phyloP scores from a whole-genome alignment of 2,329 filamentous ascomycete species.

The Chaetothyriales sp. region DNA sequence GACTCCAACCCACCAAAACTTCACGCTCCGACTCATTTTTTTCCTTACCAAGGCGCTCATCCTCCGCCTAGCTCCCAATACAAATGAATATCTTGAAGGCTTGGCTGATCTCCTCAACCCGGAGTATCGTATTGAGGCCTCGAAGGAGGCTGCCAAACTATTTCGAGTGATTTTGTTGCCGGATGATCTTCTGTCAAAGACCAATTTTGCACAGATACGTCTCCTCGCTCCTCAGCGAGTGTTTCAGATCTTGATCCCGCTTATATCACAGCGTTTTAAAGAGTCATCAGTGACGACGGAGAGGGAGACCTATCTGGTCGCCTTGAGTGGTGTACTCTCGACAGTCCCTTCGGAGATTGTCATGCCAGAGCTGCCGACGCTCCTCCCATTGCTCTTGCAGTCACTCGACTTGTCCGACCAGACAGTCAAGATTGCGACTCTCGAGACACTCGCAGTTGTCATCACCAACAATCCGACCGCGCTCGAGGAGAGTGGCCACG shows the following conservation, averaged over 20 bases:
- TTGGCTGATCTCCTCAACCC: constrained; percentile 34
- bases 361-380: constrained; percentile 42
- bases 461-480: constrained; percentile 44
- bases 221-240: constrained; percentile 50
- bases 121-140: constrained; percentile 30
- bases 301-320: constrained; percentile 51
- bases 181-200: constrained; percentile 46
- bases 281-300: constrained; percentile 24
- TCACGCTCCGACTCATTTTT: constrained; percentile 42
- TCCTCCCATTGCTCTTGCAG: constrained; percentile 50
- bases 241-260: constrained; percentile 46
- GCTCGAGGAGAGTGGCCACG: constrained; percentile 40
- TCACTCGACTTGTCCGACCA: constrained; percentile 41
- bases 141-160: constrained; percentile 39
- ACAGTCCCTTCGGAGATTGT: constrained; percentile 48
- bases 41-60: constrained; percentile 48
- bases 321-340: constrained; percentile 47
- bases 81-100: constrained; percentile 37
- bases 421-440: constrained; percentile 45
- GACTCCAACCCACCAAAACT: constrained; percentile 18
- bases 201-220: constrained; percentile 49
- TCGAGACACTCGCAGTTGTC: constrained; percentile 45
- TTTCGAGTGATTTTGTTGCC: constrained; percentile 47
- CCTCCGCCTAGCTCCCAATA: constrained; percentile 38
- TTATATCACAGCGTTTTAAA: constrained; percentile 41